Base-by-base conservation (phyloP, 1,284 basidiomycete species). In the Xerocomus cyaneibrunnescens region DNA sequence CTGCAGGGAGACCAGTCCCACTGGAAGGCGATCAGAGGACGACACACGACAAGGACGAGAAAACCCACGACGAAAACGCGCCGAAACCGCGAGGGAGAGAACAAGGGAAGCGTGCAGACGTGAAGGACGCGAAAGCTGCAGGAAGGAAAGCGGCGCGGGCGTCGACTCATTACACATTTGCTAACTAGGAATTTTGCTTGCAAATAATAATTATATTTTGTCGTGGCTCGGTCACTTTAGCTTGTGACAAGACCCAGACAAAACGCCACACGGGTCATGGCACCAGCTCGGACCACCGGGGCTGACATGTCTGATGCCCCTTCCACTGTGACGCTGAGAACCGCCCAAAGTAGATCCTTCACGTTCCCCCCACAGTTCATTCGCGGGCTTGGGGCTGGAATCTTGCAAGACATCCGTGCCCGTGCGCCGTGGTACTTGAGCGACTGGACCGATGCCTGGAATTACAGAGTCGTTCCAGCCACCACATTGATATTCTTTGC, bases 361-460 rank as follows among this genome's bases (percentile, higher is more conserved):
- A 10, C 10, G 13, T 28, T 17, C 25, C 22, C 48, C 23, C 43
- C 36, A 17, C 45, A 36, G 5, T 53, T 62, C 34, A 5, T 48
- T 32, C 30, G 35, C 43, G 65, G 51, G 5, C 55, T 87, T 9
- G 87, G 87, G 21, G 67, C 75, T 7, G 95, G 95, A 7, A 94
- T 98, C 64, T 61, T 78, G 32, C 76, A 79, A 39, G 94, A 98
- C 69, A 74, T 97, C n/a, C 75, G 74, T 43, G 77, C 87, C 10
- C 79, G 94, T 38, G 72, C 79, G 5, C 94, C 94, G 0, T 95
- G 82, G 75, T 97, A 96, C 69, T 51, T 76, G 36, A 87, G 83
- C 47, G 92, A 95, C 72, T 96, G 92, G 93, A 83, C 74, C 13
- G 89, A 94, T 67, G 92, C 89, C 6, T 92, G 86, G 84, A 94